Evolutionary conservation across 1,139 yeast species (phyloP).

Genomic region (Nakaseomyces glabratus): DNA sequence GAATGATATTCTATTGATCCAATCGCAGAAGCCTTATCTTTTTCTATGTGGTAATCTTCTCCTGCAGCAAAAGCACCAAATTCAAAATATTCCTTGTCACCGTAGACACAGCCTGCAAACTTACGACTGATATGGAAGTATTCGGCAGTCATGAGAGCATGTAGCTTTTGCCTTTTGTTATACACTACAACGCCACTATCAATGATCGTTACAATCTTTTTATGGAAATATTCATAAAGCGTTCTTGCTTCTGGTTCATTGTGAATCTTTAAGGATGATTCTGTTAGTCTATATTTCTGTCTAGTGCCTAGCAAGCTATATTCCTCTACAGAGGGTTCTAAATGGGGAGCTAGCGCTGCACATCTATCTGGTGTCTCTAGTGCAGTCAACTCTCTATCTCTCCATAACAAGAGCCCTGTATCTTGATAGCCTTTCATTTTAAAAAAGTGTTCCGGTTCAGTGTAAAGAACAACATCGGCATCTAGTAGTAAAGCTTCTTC

Average conservation of each 20-base stretch:
- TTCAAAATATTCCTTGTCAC: constrained; percentile 64
- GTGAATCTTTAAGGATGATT: no score
- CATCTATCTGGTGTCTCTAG: constrained; percentile 6
- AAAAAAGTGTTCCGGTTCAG: constrained; percentile 11
- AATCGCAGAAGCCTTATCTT: constrained; percentile 21
- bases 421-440: constrained; percentile 33
- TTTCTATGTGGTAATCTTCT: constrained; percentile 35
- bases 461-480: constrained; percentile 46
- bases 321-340: constrained; percentile 35
- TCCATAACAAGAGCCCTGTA: constrained; percentile 38
- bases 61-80: constrained; percentile 47
- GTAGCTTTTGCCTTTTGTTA: constrained; percentile 37
- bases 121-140: constrained; percentile 38
- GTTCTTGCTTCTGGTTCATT: constrained; percentile 34
- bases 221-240: constrained; percentile 32
- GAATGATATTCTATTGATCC: constrained; percentile 23
- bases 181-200: constrained; percentile 46
- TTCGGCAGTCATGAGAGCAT: constrained; percentile 38
- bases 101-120: constrained; percentile 39
- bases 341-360: constrained; percentile 8
- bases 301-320: constrained; percentile 10
- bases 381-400: constrained; percentile 30
- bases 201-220: constrained; percentile 39
- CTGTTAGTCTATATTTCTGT: no score
- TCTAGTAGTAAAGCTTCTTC: constrained; percentile 42